These are phyloP conservation scores for Corylus heterophylla DNA, from an alignment of 306 rosid species.

Conservation along the genomic window DNA sequence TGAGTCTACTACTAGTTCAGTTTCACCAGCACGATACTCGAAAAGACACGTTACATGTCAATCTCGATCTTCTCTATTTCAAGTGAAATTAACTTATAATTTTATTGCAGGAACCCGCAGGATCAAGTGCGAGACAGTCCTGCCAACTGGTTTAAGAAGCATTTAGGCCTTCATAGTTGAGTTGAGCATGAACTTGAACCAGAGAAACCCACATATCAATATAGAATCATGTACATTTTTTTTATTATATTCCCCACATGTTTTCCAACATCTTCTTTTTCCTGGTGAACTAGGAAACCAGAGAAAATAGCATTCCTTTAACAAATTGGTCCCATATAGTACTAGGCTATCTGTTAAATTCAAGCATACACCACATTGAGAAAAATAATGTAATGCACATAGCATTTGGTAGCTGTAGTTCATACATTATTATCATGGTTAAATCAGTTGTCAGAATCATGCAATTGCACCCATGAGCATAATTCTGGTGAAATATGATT, in stretches of 20 bases:
- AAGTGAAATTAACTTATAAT: not conserved
- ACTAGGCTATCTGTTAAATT: not conserved
- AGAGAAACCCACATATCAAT: not conserved
- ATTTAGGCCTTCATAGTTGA: not conserved
- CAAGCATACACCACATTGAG: not conserved
- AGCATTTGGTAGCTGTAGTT: not conserved
- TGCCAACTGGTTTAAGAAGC: not conserved
- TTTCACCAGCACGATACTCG: no score
- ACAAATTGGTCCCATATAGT: not conserved
- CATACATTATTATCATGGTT: not conserved
- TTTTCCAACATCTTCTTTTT: not conserved
- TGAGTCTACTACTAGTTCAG: not conserved
- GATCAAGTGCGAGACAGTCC: not conserved
- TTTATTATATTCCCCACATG: not conserved
- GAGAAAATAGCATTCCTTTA: not conserved
- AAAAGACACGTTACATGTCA: no score
- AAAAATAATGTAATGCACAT: not conserved
- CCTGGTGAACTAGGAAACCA: not conserved
- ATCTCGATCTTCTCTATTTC: no score
- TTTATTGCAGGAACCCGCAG: not conserved
- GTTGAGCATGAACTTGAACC: not conserved
- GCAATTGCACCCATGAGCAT: constrained; percentile 9
- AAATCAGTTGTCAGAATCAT: not conserved
- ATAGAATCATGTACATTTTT: not conserved
- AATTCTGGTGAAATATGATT: constrained; percentile 25